Base-by-base conservation (phyloP, 495 filamentous ascomycete species). In the Cercophora newfieldiana region DNA sequence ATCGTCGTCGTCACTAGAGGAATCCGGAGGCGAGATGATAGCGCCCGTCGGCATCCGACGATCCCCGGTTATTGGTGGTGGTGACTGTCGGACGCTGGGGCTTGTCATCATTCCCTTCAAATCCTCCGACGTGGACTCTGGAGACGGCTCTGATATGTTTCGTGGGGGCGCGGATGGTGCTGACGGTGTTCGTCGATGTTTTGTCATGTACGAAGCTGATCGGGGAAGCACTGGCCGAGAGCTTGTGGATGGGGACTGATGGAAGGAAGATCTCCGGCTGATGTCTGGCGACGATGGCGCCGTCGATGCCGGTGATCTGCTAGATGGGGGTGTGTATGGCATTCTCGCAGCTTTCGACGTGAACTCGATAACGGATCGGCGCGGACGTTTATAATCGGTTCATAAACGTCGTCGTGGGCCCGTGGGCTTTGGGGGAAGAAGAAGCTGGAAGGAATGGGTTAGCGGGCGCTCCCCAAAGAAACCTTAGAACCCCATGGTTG, bases 251-350 rank as follows among this genome's bases (percentile, higher is more conserved):
- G 59, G 75, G 74, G 78, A 47, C 65, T 74, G 67, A 59, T 82
- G 77, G 74, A 83, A 75, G 78, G 86, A 83, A 78, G 85, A 76
- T 77, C 83, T 71, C 72, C 85, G 83, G 79, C 84, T 86, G 75
- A 82, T 68, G 72, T 83, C 83, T 71, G 88, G 85, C 74, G 88
- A 90, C 73, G 84, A 74, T 72, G 88, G 80, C 56, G 82, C 82
- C 57, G 90, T 89, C 66, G 90, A 86, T 73, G 88, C 85, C 81
- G 91, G 92, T 72, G 92, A 93, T 81, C 85, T 82, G 82, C 90
- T 89, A 72, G 87, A 85, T 59, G 93, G 93, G 68, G 93, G 92
- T 77, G 93, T 96, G 85, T 97, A 97, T 82, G 93, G 93, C 93
- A 97, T 97, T 83, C 79, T 68, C 14, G 48, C 59, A 19, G 48